phyloP scores from a whole-genome alignment of 164 flowering plant genomes.

The Paratinospora sagittata region DNA sequence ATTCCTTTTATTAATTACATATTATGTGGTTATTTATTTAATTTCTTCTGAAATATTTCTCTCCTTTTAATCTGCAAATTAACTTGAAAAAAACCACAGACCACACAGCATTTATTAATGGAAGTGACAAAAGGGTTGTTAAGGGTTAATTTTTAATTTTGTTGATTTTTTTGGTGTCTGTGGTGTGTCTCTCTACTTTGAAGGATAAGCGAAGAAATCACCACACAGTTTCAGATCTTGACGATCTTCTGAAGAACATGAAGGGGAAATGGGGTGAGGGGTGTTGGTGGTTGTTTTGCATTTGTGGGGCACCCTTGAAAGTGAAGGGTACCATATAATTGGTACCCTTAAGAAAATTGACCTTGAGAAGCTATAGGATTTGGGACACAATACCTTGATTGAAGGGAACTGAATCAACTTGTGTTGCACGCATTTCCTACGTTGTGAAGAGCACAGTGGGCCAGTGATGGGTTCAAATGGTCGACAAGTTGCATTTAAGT shows the following conservation, averaged over 20 bases:
- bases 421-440: neutral
- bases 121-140: too few relatives aligned
- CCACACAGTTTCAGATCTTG: neutral
- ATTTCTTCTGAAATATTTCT: too few relatives aligned
- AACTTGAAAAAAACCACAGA: too few relatives aligned
- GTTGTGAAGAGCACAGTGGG: neutral
- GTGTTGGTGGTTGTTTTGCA: neutral
- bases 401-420: neutral
- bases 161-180: neutral
- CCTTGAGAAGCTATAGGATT: neutral
- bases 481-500: neutral
- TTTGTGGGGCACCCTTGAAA: too few relatives aligned
- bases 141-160: too few relatives aligned
- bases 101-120: too few relatives aligned
- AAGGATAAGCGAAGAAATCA: neutral
- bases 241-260: neutral
- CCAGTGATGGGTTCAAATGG: neutral
- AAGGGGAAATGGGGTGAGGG: neutral
- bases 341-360: too few relatives aligned
- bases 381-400: neutral
- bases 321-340: too few relatives aligned
- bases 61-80: too few relatives aligned
- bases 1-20: too few relatives aligned
- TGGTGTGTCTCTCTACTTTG: neutral
- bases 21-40: too few relatives aligned